Base-by-base conservation (phyloP, 805 yeast genomes). In the Tetrapisispora pingtungensis region DNA sequence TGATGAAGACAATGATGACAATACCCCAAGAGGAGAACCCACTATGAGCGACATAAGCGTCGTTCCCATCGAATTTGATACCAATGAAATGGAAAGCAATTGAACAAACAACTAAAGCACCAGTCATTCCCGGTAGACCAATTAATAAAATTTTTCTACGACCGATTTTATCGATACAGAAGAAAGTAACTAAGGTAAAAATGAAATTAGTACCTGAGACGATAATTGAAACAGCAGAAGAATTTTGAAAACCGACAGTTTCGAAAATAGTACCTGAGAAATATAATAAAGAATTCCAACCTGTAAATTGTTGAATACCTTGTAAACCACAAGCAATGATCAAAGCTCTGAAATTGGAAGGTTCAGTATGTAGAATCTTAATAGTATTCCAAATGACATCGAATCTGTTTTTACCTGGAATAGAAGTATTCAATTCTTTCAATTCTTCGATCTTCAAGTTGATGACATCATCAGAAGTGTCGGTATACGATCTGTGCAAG, bases 261-360 rank as follows among this genome's bases (percentile, higher is more conserved):
- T 88, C 81, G 59, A 93, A 93, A 53, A 93, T 83, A 1, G 97
- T 89, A 31, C 95, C 80, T 40, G 95, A 83, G 66, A 89, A 90
- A 69, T 93, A 90, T 95, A 90, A 85, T 56, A 90, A 74, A 7
- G 97, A 86, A 68, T 90, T 93, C 77, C 90, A 90, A 52, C 97
- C 97, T 15, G 95, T 84, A 56, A 90, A 87, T 67, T 90, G 98
- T 70, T 90, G 97, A 57, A 93, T 83, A 46, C 95, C 96, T 67
- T 93, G 97, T 52, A 90, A 68, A 30, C 94, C 96, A 70, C 96
- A 88, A 10, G 90, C 93, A 57, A 90, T 79, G 30, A 89, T 70
- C 49, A 93, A 73, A 6, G 96, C 97, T 58, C 97, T 78, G 48
- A 86, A 77, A 64, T 90, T 89, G 1, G 94, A 81, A 33, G 86